Evolutionary conservation across 768 basidiomycete species (phyloP), one percentile per base, ranked within the genome.

Genomic region (Coprinopsis sp.): DNA sequence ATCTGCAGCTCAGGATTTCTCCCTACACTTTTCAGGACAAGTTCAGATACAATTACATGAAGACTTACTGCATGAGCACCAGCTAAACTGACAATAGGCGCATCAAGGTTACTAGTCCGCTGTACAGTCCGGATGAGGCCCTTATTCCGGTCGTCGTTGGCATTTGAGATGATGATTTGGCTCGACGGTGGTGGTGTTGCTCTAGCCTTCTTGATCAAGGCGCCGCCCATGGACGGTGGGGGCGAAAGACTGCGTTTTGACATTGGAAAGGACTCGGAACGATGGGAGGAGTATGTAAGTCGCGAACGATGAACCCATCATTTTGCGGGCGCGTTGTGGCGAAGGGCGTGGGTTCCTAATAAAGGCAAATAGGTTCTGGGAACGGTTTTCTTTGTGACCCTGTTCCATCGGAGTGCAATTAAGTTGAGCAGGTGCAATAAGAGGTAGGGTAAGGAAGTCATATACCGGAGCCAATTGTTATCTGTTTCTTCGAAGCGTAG

Each of bases 1-100:
- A 98, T 55, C 91, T 78, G 69, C 92, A 91, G 54, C 88, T 88
- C 52, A 94, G 53, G 51, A 97, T 90, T 69, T 99, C 96, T 6
- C 34, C 51, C 51, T 58, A 29, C 12, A 19, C 24, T 18, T 54
- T 39, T n/a, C 40, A 14, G 11, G 25, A n/a, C 6, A 21, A 11
- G 12, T 1, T 19, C 4, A n/a, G 33, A 8, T n/a, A 19, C 23
- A 19, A 25, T 29, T 11, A 16, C 5, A 19, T 23, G 22, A 12
- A 33, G 18, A 54, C 87, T 57, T 65, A 94, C 89, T 39, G 82
- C 76, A 67, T 96, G 92, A 4, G 92, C 84, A 2, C 95, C 90
- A 13, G 81, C 76, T 51, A 99, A 71, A 57, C 87, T 88, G 58
- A 98, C 81, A 58, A 99, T 98, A 23, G 96, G 96, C 33, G 93